Base-by-base conservation (phyloP, 768 basidiomycete species). In the Mycena belliarum region DNA sequence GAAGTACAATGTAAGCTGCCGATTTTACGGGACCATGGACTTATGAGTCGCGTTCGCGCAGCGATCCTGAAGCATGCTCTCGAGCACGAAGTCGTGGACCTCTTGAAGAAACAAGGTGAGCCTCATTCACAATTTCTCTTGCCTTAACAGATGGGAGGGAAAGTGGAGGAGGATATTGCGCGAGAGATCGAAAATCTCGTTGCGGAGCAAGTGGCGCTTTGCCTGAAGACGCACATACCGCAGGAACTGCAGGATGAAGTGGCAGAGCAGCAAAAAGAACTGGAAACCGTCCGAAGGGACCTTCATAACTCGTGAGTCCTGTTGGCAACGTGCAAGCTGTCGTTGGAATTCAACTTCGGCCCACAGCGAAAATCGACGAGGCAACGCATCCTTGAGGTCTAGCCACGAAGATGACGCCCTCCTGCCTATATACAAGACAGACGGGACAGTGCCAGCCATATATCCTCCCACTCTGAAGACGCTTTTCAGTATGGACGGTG, bases 301-400 rank as follows among this genome's bases (percentile, higher is more conserved):
- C 71, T 86, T 11, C 79, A 84, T 62, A 86, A 87, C 64, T 82
- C 82, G 85, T 86, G 61, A 59, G 83, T 75, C 50, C 25, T n/a
- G n/a, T n/a, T 38, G 32, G 18, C 43, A 28, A 25, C 28, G 32
- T 18, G 2, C 7, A 4, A n/a, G n/a, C n/a, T n/a, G n/a, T n/a
- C n/a, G n/a, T n/a, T n/a, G n/a, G n/a, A n/a, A n/a, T n/a, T n/a
- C n/a, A n/a, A n/a, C n/a, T n/a, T n/a, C n/a, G n/a, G 29, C 50
- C 40, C 25, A 11, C 65, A 88, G 85, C 16, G 85, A 87, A 66
- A 84, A 80, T 55, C 78, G 82, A 7, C 79, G 84, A 6, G 70
- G 74, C 12, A 88, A 88, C 63, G 76, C 77, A 14, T 68, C 72
- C 6, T 67, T 87, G 21, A 73, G 79, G 26, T 72, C 73, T 8